Conservation (phyloP, 371 early-diverging fungal species). For the Sanchytrium tribonematis region DNA sequence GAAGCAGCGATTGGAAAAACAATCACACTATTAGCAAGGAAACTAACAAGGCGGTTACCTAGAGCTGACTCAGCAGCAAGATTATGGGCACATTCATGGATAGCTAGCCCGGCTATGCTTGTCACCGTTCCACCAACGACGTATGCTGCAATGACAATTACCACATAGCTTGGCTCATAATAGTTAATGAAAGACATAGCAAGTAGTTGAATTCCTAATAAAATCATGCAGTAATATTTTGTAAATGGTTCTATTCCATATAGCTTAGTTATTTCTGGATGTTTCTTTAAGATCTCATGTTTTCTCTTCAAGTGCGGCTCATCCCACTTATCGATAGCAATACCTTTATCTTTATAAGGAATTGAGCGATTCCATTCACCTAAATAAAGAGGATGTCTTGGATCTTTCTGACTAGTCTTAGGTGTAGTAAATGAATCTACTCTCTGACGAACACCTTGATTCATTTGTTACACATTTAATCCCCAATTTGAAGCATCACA, state of each 20-base stretch:
- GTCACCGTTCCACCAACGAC: constrained; percentile 54
- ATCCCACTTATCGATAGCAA: constrained; percentile 58
- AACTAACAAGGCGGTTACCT: constrained; percentile 45
- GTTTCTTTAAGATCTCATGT: constrained; percentile 41
- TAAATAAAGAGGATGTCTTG: constrained; percentile 42
- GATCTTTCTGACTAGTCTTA: too few species aligned
- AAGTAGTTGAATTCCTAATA: constrained; percentile 41
- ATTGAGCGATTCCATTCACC: constrained; percentile 57
- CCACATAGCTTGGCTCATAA: neutral
- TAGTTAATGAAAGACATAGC: constrained; percentile 29
- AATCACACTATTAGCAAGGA: constrained; percentile 34
- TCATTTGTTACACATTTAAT: too few species aligned
- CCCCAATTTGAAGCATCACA: too few species aligned
- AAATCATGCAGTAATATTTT: constrained; percentile 29
- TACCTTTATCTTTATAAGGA: constrained; percentile 35
- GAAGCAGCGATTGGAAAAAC: constrained; percentile 35
- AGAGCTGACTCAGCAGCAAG: constrained; percentile 34
- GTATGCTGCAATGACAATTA: constrained; percentile 22
- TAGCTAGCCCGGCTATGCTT: constrained; percentile 33
- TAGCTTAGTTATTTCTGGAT: constrained; percentile 62
- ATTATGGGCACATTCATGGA: constrained; percentile 77
- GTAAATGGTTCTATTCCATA: constrained; percentile 57
- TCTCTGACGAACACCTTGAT: too few species aligned
- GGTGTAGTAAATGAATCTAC: too few species aligned
- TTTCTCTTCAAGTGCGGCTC: constrained; percentile 82